Evolutionary conservation across 192 early-diverging fungal species (phyloP).

Genomic region (Linnemannia zychae): DNA sequence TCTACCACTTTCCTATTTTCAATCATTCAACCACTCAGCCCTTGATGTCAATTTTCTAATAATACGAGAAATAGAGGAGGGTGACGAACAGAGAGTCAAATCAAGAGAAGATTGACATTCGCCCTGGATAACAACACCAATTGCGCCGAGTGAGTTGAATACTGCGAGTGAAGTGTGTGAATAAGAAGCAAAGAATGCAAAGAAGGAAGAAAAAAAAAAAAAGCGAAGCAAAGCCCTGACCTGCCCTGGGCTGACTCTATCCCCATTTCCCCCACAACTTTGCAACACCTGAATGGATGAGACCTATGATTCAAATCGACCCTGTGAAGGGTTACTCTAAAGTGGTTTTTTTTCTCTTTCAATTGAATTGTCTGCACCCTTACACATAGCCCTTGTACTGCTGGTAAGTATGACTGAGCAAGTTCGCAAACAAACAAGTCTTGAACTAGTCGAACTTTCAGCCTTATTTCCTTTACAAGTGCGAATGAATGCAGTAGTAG

Average conservation of each 20-base stretch:
- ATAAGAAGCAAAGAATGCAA: neutral
- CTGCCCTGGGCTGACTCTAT: neutral
- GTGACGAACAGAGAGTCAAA: neutral
- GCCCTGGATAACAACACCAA: neutral
- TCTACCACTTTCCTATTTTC: neutral
- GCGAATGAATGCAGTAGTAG: no score
- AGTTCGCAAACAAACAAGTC: no score
- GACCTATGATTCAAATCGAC: neutral
- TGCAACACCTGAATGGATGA: neutral
- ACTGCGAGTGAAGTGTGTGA: no score
- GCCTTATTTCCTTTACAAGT: no score
- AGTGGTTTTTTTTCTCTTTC: neutral
- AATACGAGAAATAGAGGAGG: neutral
- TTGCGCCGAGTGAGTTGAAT: neutral
- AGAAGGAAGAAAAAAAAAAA: no score
- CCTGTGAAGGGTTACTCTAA: neutral
- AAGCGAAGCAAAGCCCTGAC: no score
- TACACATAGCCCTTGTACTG: neutral
- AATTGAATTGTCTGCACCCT: neutral
- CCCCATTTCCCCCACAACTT: neutral
- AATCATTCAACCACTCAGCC: neutral
- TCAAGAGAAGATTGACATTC: neutral
- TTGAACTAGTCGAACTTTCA: no score
- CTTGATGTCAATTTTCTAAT: neutral
- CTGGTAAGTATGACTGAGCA: no score